phyloP scores from a whole-genome alignment of 2,329 filamentous ascomycete species.

The Thielaviopsis ethacetica region DNA sequence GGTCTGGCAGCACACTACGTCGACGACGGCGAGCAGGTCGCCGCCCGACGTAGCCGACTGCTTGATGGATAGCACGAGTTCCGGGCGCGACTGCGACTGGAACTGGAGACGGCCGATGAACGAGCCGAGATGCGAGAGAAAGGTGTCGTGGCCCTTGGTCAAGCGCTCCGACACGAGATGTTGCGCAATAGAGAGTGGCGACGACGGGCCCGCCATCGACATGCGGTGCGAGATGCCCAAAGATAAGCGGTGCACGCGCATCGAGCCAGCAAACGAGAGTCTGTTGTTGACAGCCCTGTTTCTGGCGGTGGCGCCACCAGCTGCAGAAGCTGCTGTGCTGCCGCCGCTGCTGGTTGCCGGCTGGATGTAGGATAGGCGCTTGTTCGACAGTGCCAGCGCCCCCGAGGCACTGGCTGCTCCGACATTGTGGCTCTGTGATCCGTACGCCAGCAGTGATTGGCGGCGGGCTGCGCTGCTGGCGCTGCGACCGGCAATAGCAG shows the following conservation, averaged over 20 bases:
- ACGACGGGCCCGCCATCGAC: conserved; percentile 55
- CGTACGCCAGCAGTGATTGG: conserved; percentile 15
- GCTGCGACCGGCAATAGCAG: background rate
- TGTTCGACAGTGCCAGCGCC: conserved; percentile 21
- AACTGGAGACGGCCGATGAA: conserved; percentile 83
- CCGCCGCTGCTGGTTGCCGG: conserved; percentile 14
- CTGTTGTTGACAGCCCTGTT: conserved; percentile 19
- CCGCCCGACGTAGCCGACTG: conserved; percentile 71
- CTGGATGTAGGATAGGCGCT: conserved; percentile 31
- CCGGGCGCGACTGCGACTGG: conserved; percentile 77
- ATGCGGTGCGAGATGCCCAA: conserved; percentile 53
- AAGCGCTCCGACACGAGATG: conserved; percentile 74
- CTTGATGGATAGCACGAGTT: conserved; percentile 67
- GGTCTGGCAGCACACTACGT: conserved; percentile 68
- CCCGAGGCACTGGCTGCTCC: conserved; percentile 20
- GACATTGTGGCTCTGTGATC: conserved; percentile 22
- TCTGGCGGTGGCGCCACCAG: background rate
- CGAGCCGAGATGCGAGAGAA: conserved; percentile 77
- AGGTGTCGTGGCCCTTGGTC: conserved; percentile 65
- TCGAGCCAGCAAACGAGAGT: conserved; percentile 22
- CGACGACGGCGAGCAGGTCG: conserved; percentile 61
- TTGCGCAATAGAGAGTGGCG: conserved; percentile 39
- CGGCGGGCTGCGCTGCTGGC: conserved; percentile 2
- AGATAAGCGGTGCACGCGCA: conserved; percentile 30
- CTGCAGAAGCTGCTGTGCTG: conserved; percentile 16